Base-by-base conservation (phyloP, 768 basidiomycete species). In the Phylloporus sp. region DNA sequence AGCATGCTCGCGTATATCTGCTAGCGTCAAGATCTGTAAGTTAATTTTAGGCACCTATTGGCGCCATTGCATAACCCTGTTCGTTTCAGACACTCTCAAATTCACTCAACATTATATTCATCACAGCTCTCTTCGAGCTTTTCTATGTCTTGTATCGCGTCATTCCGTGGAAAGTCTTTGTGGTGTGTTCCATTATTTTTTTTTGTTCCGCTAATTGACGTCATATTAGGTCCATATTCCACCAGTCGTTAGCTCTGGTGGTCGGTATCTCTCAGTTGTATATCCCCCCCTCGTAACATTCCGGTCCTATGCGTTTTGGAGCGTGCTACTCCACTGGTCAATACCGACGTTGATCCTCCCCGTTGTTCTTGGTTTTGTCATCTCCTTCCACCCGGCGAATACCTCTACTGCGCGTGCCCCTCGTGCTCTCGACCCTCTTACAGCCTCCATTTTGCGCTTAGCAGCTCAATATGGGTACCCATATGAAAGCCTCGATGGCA, bases 311-410 rank as follows among this genome's bases (percentile, higher is more conserved):
- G 71, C 73, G 3, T 79, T 84, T 50, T 82, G 80, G 78, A 65
- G 70, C 27, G 75, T 80, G 34, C 65, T 87, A 11, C 54, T 79
- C 7, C 80, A 85, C 58, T 88, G 86, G 85, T 72, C 73, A 26
- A 59, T 86, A 36, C 85, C 86, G 4, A 74, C 84, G 13, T 54
- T 88, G 29, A 47, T 87, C 36, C 58, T 84, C n/a, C 86, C 86
- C 13, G 67, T 72, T 16, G 48, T 85, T 18, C 64, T 80, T 26
- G 86, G 84, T 1, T 73, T 72, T 34, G 57, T 88, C 35, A 78
- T 87, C 57, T 84, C 85, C 10, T 88, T 88, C 72, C 76, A 72
- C 46, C 80, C 80, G 1, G 61, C 74, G 23, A 69, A 69, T 28
- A 52, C 61, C 18, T 29, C 62, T 4, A 50, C 59, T 11, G 55